Conservation (phyloP, 345 rosid species). For the Viola odorata region DNA sequence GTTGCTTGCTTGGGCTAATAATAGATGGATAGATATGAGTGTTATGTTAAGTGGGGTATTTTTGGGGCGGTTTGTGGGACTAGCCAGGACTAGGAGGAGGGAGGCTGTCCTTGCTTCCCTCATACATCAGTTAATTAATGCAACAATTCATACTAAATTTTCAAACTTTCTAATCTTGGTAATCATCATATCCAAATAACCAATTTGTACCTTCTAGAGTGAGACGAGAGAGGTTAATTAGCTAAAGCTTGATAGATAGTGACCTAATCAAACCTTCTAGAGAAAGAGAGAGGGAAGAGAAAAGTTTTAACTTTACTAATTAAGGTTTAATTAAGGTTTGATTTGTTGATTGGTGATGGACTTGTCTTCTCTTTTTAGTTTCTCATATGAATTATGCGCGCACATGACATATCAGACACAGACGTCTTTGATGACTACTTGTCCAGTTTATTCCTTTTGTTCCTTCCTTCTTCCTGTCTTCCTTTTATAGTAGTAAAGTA, state of each 20-base stretch:
- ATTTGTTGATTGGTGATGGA: too few species aligned
- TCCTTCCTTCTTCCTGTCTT: too few species aligned
- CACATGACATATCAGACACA: too few species aligned
- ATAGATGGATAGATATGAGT: constrained; percentile 27
- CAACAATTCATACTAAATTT: neutral
- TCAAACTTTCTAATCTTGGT: constrained; percentile 8
- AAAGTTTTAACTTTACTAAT: too few species aligned
- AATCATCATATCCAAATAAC: constrained; percentile 3
- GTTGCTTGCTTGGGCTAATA: constrained; percentile 25
- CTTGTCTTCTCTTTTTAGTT: constrained; percentile 9
- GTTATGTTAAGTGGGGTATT: constrained; percentile 8
- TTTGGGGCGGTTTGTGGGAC: constrained; percentile 26
- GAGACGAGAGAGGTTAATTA: neutral
- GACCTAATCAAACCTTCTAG: constrained; percentile 7
- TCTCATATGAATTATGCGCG: too few species aligned
- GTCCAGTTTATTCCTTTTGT: too few species aligned
- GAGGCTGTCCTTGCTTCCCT: constrained; percentile 8
- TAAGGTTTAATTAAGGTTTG: constrained; percentile 3
- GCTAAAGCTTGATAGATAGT: constrained; percentile 3
- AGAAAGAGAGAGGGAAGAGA: neutral
- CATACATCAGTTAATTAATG: neutral
- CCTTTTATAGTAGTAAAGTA: too few species aligned
- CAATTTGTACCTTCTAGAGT: neutral
- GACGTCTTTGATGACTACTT: too few species aligned
- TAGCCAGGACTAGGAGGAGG: too few species aligned